phyloP scores from a whole-genome alignment of 352 stramenopile genomes.

The Globisporangium emineosum region DNA sequence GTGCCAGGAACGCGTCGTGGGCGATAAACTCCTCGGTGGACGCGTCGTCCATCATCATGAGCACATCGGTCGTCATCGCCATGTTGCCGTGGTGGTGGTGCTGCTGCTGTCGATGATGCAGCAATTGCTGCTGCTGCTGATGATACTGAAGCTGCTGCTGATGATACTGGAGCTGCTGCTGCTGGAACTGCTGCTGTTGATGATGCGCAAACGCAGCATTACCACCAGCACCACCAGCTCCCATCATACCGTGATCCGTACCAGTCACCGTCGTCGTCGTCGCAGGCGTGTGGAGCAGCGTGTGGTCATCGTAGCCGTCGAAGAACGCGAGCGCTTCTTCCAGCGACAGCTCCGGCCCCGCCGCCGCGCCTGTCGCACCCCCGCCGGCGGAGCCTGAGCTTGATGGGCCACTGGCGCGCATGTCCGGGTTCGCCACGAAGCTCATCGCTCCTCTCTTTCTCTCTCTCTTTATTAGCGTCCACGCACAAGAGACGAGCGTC shows the following conservation, averaged over 20 bases:
- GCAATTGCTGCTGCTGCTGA: conserved; percentile 2
- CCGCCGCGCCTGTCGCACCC: background rate
- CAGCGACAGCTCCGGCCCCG: conserved; percentile 13
- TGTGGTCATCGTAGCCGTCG: conserved; percentile 16
- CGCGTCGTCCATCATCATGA: conserved; percentile 20
- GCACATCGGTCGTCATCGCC: conserved; percentile 10
- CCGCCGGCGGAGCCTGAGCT: background rate
- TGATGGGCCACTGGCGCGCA: background rate
- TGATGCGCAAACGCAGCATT: background rate
- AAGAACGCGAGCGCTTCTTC: conserved; percentile 24
- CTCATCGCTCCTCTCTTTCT: background rate
- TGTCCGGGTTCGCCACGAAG: conserved; percentile 7
- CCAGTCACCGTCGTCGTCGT: background rate
- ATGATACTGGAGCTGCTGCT: conserved; percentile 1
- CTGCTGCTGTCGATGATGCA: conserved; percentile 7
- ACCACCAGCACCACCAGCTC: background rate
- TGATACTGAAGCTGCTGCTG: conserved; percentile 3
- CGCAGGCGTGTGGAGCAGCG: background rate
- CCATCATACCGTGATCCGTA: background rate
- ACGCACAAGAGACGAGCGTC: background rate
- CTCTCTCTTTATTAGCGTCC: background rate
- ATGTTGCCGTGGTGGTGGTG: background rate
- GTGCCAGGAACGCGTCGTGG: conserved; percentile 6
- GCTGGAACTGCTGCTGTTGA: background rate
- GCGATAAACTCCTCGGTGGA: conserved; percentile 4